phyloP scores from a whole-genome alignment of 1,284 basidiomycete species.

The Irpex sp. region DNA sequence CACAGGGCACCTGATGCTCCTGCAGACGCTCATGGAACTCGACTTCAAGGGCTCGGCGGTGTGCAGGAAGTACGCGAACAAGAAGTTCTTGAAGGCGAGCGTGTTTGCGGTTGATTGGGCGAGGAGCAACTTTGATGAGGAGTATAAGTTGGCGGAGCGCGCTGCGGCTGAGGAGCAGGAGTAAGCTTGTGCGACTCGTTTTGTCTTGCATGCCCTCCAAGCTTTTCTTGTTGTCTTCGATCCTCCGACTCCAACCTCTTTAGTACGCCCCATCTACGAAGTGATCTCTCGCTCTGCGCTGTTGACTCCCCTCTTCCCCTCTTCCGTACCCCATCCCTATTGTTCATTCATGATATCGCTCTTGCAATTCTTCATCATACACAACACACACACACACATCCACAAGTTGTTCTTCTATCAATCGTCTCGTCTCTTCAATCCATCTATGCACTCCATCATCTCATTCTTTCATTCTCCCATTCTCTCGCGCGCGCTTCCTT shows the following conservation, averaged over 20 bases:
- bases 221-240: not conserved
- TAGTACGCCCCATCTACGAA: not conserved
- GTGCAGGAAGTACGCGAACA: slow-evolving; percentile 96
- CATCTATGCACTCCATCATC: slow-evolving; percentile 9
- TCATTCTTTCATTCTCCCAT: slow-evolving; percentile 11
- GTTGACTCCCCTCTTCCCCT: not conserved
- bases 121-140: slow-evolving; percentile 27
- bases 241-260: too few relatives aligned
- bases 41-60: slow-evolving; percentile 56
- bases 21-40: slow-evolving; percentile 53
- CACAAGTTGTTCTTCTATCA: slow-evolving; percentile 18
- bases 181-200: slow-evolving; percentile 13
- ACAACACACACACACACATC: not conserved
- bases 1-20: slow-evolving; percentile 78
- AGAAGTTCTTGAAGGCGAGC: slow-evolving; percentile 92
- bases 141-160: slow-evolving; percentile 40
- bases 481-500: not conserved
- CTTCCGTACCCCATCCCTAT: not conserved
- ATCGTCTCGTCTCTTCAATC: slow-evolving; percentile 13
- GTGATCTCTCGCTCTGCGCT: not conserved
- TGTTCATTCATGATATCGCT: slow-evolving; percentile 17
- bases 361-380: slow-evolving; percentile 19
- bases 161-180: slow-evolving; percentile 34
- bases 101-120: slow-evolving; percentile 73
- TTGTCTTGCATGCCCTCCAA: slow-evolving; percentile 1